Evolutionary conservation across 73 alveolate genomes (phyloP).

Genomic region (Blepharisma japonicum): DNA sequence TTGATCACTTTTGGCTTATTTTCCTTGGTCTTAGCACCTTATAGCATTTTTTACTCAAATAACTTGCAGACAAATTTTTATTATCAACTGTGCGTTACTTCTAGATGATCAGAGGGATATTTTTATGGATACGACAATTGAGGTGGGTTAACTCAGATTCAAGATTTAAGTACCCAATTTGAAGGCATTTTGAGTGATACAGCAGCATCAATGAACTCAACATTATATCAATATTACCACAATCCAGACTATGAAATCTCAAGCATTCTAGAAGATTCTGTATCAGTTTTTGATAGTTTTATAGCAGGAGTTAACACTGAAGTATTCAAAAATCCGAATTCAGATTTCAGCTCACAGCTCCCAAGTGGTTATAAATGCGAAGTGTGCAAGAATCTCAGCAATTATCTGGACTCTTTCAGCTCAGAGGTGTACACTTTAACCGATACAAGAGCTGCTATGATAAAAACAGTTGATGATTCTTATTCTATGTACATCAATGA

Average conservation of each 20-base stretch:
- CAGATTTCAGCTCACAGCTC: neutral
- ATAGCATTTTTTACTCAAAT: neutral
- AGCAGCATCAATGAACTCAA: neutral
- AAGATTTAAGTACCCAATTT: neutral
- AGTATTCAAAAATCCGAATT: neutral
- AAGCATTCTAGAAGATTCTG: neutral
- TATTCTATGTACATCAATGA: neutral
- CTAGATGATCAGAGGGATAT: slow-evolving; percentile 12
- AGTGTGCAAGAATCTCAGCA: neutral
- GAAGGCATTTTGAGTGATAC: neutral
- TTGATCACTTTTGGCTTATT: neutral
- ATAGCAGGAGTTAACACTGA: neutral
- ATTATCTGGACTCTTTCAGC: neutral
- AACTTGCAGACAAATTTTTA: neutral
- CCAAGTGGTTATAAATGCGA: neutral
- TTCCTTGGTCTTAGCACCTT: neutral
- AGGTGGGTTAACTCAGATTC: neutral
- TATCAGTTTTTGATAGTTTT: neutral
- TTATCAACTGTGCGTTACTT: neutral
- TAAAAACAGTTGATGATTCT: neutral
- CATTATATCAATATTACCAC: neutral
- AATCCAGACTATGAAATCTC: neutral
- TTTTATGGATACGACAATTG: slow-evolving; percentile 6
- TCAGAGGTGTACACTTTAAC: neutral
- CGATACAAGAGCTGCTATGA: too few relatives aligned